Conservation (phyloP, 768 basidiomycete genomes). For the Saitozyma sp. region DNA sequence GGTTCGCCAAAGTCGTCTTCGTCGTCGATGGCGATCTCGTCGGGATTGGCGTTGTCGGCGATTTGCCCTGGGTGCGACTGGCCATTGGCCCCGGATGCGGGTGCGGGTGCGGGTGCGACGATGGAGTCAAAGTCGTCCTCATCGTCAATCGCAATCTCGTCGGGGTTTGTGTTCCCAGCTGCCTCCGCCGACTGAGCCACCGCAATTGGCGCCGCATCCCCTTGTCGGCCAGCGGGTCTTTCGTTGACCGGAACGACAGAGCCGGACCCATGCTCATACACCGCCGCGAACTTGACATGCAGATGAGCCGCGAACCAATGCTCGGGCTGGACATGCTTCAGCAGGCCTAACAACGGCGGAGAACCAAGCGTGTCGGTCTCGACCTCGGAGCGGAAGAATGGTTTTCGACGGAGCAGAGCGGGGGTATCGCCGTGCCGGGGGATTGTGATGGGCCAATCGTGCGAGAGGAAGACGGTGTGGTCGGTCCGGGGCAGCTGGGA, state of each 20-base stretch:
- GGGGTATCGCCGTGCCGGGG: slow-evolving; percentile 73
- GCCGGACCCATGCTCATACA: slow-evolving; percentile 38
- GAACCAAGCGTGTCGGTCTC: slow-evolving; percentile 72
- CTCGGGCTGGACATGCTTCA: slow-evolving; percentile 68
- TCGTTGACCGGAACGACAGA: neutral
- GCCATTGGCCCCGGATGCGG: neutral
- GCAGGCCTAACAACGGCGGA: slow-evolving; percentile 76
- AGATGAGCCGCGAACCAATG: slow-evolving; percentile 96
- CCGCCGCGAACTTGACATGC: slow-evolving; percentile 81
- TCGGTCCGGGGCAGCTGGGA: slow-evolving; percentile 23
- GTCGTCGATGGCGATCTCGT: slow-evolving; percentile 38
- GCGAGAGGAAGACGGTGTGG: slow-evolving; percentile 76
- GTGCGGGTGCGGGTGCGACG: slow-evolving; percentile 17
- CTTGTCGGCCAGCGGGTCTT: neutral
- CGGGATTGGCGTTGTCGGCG: slow-evolving; percentile 28
- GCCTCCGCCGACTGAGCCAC: neutral
- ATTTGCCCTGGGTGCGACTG: too few species aligned
- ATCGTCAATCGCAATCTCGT: slow-evolving; percentile 46
- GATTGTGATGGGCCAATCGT: slow-evolving; percentile 92
- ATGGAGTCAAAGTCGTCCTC: slow-evolving; percentile 34
- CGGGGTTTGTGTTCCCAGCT: slow-evolving; percentile 34
- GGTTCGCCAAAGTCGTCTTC: slow-evolving; percentile 20
- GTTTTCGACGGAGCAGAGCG: slow-evolving; percentile 70
- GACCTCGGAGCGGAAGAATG: slow-evolving; percentile 72
- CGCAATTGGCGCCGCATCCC: neutral